Conservation (phyloP, 441 rosid genomes). For the Gossypium davidsonii region DNA sequence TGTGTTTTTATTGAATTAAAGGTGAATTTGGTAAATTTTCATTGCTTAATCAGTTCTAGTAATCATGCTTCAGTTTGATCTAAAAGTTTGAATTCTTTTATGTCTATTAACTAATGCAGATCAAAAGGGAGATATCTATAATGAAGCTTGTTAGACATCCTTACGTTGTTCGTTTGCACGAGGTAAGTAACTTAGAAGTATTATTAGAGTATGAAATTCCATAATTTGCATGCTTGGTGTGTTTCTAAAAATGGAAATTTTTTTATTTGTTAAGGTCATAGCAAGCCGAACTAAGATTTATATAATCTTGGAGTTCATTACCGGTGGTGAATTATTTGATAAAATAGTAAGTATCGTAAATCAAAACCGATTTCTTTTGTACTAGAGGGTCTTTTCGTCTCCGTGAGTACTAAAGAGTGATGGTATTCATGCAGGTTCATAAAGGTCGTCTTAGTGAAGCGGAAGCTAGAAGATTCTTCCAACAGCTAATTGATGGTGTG, state of each 20-base stretch:
- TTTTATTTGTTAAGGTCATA: slow-evolving; percentile 45
- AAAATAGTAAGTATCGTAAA: slow-evolving; percentile 68
- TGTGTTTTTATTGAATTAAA: not conserved
- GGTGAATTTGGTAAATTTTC: not conserved
- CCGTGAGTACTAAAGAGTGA: not conserved
- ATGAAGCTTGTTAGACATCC: slow-evolving; percentile 99
- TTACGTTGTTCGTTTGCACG: slow-evolving; percentile 76
- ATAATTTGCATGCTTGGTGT: not conserved
- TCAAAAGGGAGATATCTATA: slow-evolving; percentile 93
- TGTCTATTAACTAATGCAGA: slow-evolving; percentile 33
- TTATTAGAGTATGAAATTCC: not conserved
- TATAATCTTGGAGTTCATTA: slow-evolving; percentile 88
- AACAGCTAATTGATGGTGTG: slow-evolving; percentile 95
- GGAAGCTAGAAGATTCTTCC: slow-evolving; percentile 79
- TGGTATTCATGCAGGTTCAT: slow-evolving; percentile 49
- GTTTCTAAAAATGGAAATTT: not conserved
- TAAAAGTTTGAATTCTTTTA: not conserved
- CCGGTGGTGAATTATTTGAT: slow-evolving; percentile 97
- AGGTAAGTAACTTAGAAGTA: slow-evolving; percentile 34
- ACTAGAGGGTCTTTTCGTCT: not conserved
- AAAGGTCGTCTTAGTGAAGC: slow-evolving; percentile 85
- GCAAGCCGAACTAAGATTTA: slow-evolving; percentile 92
- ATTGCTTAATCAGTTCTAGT: not conserved
- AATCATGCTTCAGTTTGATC: not conserved
- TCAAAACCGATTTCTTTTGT: not conserved